Conservation (phyloP, 73 alveolate genomes). For the Durusdinium trenchii region DNA sequence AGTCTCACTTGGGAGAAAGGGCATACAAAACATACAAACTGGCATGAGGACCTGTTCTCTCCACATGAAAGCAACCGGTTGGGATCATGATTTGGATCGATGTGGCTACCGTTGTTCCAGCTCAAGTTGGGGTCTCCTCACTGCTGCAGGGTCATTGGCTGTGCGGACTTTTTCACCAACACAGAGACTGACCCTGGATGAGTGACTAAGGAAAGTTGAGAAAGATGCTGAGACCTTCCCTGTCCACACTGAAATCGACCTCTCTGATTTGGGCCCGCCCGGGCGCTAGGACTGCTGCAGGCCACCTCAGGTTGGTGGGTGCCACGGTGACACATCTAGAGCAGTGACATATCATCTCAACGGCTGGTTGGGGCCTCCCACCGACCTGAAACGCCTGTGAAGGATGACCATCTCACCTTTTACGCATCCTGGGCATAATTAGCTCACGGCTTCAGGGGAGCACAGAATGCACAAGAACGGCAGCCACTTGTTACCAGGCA, state of each 20-base stretch:
- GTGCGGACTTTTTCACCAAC: too few relatives aligned
- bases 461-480: neutral
- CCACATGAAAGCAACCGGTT: too few relatives aligned
- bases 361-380: neutral
- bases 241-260: constrained; percentile 44
- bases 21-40: too few relatives aligned
- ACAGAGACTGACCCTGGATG: neutral
- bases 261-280: constrained; percentile 59
- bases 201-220: constrained; percentile 57
- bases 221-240: constrained; percentile 85
- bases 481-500: too few relatives aligned
- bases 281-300: neutral
- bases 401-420: neutral
- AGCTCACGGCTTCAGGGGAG: constrained; percentile 20
- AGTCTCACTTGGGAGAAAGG: too few relatives aligned
- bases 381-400: neutral
- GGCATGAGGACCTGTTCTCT: too few relatives aligned
- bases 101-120: too few relatives aligned
- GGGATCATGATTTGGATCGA: too few relatives aligned
- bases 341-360: neutral
- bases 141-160: too few relatives aligned
- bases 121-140: too few relatives aligned
- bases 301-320: neutral
- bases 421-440: neutral
- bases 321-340: neutral